Percentiles rank a stretch among this genome's conserved stretches.
Evolutionary conservation across 208 protist species (phyloP).

Genomic region (Angomonas deanei): DNA sequence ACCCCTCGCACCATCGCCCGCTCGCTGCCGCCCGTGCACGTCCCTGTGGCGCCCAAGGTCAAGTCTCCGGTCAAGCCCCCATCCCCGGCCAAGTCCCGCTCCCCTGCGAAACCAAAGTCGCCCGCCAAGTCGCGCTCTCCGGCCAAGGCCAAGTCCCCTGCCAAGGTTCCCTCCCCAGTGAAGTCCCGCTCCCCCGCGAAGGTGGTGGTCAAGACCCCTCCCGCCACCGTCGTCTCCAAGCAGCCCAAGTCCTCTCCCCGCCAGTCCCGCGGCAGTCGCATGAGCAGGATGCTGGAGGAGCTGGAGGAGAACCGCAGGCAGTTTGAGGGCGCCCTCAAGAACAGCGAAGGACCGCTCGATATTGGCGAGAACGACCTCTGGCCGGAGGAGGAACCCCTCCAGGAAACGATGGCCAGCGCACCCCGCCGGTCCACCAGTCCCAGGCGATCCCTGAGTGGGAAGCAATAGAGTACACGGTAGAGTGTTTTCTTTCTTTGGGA

Average conservation of each 20-base stretch:
- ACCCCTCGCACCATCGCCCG: neutral
- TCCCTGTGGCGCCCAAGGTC: no score
- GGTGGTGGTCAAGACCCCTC: neutral
- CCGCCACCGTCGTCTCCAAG: no score
- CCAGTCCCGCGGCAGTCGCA: neutral
- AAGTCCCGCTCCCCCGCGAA: neutral
- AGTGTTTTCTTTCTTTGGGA: slow-evolving; percentile 2
- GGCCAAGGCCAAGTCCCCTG: neutral
- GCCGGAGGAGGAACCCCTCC: neutral
- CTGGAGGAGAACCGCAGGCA: neutral
- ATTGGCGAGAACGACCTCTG: neutral
- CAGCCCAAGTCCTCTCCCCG: neutral
- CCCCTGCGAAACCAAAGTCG: neutral
- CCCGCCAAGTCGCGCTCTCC: neutral
- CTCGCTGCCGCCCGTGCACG: neutral
- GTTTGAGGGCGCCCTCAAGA: neutral
- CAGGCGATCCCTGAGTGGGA: neutral
- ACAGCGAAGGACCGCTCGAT: neutral
- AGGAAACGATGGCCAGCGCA: neutral
- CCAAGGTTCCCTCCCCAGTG: neutral
- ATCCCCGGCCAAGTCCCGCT: neutral
- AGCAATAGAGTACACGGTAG: neutral
- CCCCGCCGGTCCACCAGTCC: neutral
- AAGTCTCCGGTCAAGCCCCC: no score
- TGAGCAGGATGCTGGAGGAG: neutral